phyloP scores from a whole-genome alignment of 352 stramenopile genomes.

The Thalassiosira hispida region DNA sequence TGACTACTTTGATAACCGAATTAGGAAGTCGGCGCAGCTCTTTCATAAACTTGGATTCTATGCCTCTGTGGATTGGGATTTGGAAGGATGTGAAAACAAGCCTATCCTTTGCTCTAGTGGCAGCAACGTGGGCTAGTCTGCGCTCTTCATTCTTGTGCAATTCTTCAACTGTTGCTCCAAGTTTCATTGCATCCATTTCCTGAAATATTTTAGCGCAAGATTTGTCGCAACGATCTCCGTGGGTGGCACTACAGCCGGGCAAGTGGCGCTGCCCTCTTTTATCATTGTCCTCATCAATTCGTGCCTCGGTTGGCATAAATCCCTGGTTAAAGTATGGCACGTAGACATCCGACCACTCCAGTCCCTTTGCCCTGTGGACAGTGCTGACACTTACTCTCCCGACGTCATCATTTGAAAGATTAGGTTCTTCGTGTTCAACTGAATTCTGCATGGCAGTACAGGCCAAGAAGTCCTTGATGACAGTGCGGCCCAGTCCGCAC shows the following conservation, averaged over 20 bases:
- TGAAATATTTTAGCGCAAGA: conserved; percentile 55
- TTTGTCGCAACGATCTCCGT: conserved; percentile 44
- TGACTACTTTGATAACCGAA: too few species aligned
- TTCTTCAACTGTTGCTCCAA: conserved; percentile 22
- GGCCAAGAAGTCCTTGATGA: conserved; percentile 36
- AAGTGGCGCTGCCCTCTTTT: conserved; percentile 1
- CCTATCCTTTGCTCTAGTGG: conserved; percentile 41
- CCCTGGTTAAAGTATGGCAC: conserved; percentile 51
- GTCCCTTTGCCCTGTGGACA: conserved; percentile 46
- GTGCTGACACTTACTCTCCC: conserved; percentile 40
- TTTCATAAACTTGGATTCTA: too few species aligned
- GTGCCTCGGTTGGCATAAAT: conserved; percentile 25
- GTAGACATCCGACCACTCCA: conserved; percentile 55
- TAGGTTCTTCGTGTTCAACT: too few species aligned
- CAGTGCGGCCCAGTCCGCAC: conserved; percentile 3
- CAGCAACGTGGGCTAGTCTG: conserved; percentile 48
- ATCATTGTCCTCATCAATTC: background rate
- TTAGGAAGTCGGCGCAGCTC: too few species aligned
- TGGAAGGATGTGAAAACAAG: conserved; percentile 34
- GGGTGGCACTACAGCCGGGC: conserved; percentile 22
- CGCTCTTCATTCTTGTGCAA: conserved; percentile 52
- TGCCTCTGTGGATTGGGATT: too few species aligned
- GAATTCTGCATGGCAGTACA: conserved; percentile 8
- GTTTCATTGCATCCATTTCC: conserved; percentile 27
- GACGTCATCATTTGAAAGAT: background rate